Conservation (phyloP, 257 asterid genomes). For the Primulina eburnea region DNA sequence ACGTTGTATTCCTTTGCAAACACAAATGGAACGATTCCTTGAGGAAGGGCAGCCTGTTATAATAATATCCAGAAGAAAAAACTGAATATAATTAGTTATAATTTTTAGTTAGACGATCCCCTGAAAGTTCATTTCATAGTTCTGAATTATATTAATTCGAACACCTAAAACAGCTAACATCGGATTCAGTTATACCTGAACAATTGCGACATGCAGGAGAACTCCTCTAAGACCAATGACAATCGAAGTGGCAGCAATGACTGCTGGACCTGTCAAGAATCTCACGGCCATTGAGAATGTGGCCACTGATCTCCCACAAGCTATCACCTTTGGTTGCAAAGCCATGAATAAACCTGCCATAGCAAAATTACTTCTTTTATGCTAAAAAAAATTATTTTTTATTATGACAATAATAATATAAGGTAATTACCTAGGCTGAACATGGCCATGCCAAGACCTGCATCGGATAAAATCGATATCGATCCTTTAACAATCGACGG, state of each 20-base stretch:
- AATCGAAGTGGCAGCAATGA: constrained; percentile 87
- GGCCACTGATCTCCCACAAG: constrained; percentile 86
- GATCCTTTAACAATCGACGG: constrained; percentile 81
- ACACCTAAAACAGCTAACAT: too few relatives aligned
- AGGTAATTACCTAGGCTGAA: constrained; percentile 64
- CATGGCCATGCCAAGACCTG: constrained; percentile 99
- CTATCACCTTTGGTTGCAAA: constrained; percentile 84
- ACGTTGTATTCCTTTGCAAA: constrained; percentile 87
- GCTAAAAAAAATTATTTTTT: neutral
- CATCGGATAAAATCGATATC: constrained; percentile 86
- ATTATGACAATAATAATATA: too few relatives aligned
- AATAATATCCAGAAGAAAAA: neutral
- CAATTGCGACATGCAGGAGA: constrained; percentile 78
- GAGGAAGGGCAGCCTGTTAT: constrained; percentile 90
- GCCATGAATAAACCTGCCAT: constrained; percentile 85
- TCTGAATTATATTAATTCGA: too few relatives aligned
- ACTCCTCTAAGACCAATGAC: constrained; percentile 87
- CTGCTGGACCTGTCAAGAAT: constrained; percentile 94
- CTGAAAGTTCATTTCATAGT: too few relatives aligned
- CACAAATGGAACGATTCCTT: constrained; percentile 88
- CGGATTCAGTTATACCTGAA: constrained; percentile 54
- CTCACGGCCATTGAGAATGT: constrained; percentile 90
- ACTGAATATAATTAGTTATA: too few relatives aligned
- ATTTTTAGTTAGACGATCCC: too few relatives aligned
- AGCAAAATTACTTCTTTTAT: neutral